These are phyloP conservation scores for Tolypocladium sp. DNA, from an alignment of 2,329 filamentous ascomycete species.

Conservation along the genomic window DNA sequence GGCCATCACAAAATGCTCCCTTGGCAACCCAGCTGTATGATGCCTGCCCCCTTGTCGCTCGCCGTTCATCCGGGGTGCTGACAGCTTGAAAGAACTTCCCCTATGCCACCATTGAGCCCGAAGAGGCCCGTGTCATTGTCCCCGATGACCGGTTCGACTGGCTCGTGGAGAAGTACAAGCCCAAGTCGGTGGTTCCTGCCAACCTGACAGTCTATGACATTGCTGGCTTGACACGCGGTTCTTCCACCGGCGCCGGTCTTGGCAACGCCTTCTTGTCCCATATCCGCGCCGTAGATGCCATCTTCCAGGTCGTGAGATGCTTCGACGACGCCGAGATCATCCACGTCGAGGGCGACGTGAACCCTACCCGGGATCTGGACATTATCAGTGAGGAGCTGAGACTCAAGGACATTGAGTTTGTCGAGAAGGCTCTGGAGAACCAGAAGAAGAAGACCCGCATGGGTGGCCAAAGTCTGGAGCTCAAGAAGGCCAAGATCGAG, in stretches of 20 bases:
- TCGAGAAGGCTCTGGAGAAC: slow-evolving; percentile 87
- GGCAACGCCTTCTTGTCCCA: slow-evolving; percentile 98
- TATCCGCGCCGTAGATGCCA: slow-evolving; percentile 95
- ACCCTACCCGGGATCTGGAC: slow-evolving; percentile 85
- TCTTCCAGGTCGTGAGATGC: slow-evolving; percentile 93
- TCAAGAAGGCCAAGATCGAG: slow-evolving; percentile 95
- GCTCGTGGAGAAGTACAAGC: slow-evolving; percentile 93
- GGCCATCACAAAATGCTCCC: slow-evolving; percentile 93
- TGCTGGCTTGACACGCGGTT: slow-evolving; percentile 88
- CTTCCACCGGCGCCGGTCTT: slow-evolving; percentile 93
- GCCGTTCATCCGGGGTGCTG: slow-evolving; percentile 27
- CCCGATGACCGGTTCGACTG: slow-evolving; percentile 95
- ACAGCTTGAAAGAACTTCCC: slow-evolving; percentile 73
- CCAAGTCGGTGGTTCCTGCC: slow-evolving; percentile 93
- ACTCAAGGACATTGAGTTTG: slow-evolving; percentile 97
- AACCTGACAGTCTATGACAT: slow-evolving; percentile 99
- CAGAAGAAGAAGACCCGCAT: slow-evolving; percentile 90
- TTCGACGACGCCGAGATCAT: slow-evolving; percentile 99
- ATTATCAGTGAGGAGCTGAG: slow-evolving; percentile 96
- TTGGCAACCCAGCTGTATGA: slow-evolving; percentile 92
- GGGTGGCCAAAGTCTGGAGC: slow-evolving; percentile 90
- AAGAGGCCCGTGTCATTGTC: slow-evolving; percentile 95
- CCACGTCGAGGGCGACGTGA: slow-evolving; percentile 97
- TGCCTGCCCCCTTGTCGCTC: slow-evolving; percentile 17
- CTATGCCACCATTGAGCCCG: slow-evolving; percentile 97